Percentiles rank a stretch among this genome's conserved stretches.
These are phyloP conservation scores for Starmera pachycereana DNA, from an alignment of 805 yeast species.

Conservation along the genomic window DNA sequence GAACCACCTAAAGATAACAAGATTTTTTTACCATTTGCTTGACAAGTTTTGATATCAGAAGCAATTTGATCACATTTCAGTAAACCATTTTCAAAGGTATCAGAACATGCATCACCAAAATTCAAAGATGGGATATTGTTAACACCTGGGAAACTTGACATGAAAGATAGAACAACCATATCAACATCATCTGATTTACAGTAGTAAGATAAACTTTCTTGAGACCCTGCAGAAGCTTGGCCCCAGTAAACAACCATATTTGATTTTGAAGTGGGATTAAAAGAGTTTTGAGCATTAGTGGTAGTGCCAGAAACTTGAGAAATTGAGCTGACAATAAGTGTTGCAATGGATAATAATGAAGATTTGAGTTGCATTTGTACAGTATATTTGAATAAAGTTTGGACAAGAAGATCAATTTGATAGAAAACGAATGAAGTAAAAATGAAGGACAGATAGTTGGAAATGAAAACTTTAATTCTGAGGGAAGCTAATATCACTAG, in stretches of 20 bases:
- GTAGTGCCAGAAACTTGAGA: slow-evolving; percentile 1
- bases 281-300: slow-evolving; percentile 13
- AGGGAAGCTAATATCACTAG: too few relatives aligned
- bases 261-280: slow-evolving; percentile 29
- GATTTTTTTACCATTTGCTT: slow-evolving; percentile 67
- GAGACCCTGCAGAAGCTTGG: slow-evolving; percentile 63
- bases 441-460: too few relatives aligned
- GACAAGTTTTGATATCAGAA: slow-evolving; percentile 69
- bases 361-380: too few relatives aligned
- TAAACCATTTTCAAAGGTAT: slow-evolving; percentile 27
- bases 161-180: slow-evolving; percentile 60
- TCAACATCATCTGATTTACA: slow-evolving; percentile 65
- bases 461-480: too few relatives aligned
- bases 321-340: too few relatives aligned
- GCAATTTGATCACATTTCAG: slow-evolving; percentile 49
- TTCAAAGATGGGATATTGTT: slow-evolving; percentile 30
- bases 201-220: slow-evolving; percentile 36
- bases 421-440: too few relatives aligned
- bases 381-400: too few relatives aligned
- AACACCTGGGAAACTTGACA: slow-evolving; percentile 44
- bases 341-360: too few relatives aligned
- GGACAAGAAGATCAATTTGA: too few relatives aligned
- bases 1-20: slow-evolving; percentile 73
- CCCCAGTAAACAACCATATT: slow-evolving; percentile 88
- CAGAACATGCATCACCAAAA: slow-evolving; percentile 45